Evolutionary conservation across 495 filamentous ascomycete species (phyloP).

Genomic region (Darksidea phi): DNA sequence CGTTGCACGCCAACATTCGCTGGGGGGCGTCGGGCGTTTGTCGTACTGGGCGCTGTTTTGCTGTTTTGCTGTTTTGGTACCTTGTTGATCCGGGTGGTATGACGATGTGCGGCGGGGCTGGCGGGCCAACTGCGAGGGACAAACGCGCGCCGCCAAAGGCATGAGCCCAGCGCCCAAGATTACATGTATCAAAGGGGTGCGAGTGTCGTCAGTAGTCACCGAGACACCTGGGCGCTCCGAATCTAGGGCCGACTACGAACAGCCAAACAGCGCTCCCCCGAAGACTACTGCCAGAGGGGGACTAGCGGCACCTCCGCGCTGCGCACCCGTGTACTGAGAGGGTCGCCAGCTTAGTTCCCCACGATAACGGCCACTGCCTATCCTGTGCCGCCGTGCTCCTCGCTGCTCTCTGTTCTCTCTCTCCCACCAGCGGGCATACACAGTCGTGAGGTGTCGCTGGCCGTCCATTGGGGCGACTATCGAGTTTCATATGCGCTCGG

Average conservation of each 20-base stretch:
- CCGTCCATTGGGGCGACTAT: neutral
- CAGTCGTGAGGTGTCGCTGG: neutral
- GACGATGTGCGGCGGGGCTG: neutral
- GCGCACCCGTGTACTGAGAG: neutral
- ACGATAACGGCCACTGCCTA: neutral
- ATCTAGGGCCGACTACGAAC: no score
- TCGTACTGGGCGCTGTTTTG: neutral
- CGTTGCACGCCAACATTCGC: constrained; percentile 18
- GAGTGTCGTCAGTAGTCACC: no score
- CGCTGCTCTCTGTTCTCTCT: neutral
- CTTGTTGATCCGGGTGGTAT: no score
- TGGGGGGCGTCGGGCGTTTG: neutral
- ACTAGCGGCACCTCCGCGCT: no score
- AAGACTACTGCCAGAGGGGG: neutral
- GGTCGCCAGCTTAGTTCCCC: neutral
- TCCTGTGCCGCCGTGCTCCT: neutral
- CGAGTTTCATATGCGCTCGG: neutral
- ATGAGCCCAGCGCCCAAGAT: no score
- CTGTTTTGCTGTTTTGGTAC: neutral
- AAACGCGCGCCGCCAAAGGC: no score
- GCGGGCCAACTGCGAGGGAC: no score
- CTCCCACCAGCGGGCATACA: neutral
- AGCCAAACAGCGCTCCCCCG: neutral
- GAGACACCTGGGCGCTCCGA: no score
- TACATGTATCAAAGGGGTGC: no score